Evolutionary conservation across 2,329 filamentous ascomycete genomes (phyloP).

Genomic region (Aspergillus quadricinctus): DNA sequence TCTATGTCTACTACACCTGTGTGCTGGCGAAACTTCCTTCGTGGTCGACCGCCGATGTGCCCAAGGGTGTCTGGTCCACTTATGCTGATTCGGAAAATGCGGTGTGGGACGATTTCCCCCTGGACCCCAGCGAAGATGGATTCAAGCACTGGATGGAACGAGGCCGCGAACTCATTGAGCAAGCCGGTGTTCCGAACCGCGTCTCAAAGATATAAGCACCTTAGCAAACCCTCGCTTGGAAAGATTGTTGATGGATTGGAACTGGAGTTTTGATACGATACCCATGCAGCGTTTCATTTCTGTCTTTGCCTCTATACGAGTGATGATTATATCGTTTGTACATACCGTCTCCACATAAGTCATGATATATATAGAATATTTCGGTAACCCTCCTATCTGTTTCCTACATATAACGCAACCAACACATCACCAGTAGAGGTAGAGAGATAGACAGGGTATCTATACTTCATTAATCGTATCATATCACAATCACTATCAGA

Average conservation of each 20-base stretch:
- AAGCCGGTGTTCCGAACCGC: conserved; percentile 35
- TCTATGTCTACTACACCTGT: conserved; percentile 46
- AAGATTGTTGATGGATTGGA: conserved; percentile 19
- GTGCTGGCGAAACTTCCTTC: conserved; percentile 40
- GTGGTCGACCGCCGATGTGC: conserved; percentile 33
- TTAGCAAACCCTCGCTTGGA: background rate
- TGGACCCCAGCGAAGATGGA: conserved; percentile 34
- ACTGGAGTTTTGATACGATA: conserved; percentile 30
- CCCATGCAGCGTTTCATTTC: conserved; percentile 25
- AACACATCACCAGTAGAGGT: background rate
- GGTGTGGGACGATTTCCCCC: conserved; percentile 43
- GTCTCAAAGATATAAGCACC: conserved; percentile 17
- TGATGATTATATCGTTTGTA: conserved; percentile 17
- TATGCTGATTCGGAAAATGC: conserved; percentile 39
- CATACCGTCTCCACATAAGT: background rate
- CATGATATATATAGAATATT: background rate
- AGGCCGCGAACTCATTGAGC: conserved; percentile 36
- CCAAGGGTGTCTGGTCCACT: conserved; percentile 38
- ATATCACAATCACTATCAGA: background rate
- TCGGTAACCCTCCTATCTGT: background rate
- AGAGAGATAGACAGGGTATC: conserved; percentile 10
- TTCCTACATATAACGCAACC: background rate
- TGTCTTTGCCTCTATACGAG: conserved; percentile 18
- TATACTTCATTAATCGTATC: conserved; percentile 11
- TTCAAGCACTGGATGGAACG: conserved; percentile 40